Evolutionary conservation across 495 filamentous ascomycete species (phyloP).

Genomic region (Daldinia grandis): DNA sequence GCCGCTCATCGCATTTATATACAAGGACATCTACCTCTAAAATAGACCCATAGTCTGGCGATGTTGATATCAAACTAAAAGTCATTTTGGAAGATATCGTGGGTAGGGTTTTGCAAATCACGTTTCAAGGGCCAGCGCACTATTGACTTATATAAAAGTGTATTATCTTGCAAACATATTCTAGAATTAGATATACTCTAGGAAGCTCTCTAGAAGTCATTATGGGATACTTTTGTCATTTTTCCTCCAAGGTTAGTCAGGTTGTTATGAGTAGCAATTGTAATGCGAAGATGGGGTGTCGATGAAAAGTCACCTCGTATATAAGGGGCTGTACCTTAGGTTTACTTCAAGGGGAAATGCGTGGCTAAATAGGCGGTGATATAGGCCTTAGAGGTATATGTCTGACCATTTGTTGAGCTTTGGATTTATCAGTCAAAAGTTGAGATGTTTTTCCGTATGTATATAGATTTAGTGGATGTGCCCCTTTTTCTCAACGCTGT

Average conservation of each 20-base stretch:
- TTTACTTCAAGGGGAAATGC: too few species aligned
- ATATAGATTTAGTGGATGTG: too few species aligned
- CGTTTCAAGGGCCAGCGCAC: neutral
- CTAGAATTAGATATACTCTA: neutral
- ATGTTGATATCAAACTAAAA: too few species aligned
- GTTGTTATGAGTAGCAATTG: neutral
- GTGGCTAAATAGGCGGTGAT: too few species aligned
- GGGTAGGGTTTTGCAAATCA: neutral
- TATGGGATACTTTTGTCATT: neutral
- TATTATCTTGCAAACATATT: neutral
- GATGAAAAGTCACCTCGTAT: neutral
- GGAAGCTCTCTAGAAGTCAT: neutral
- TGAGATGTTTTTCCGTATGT: too few species aligned
- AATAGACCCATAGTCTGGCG: neutral
- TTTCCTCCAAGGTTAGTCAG: neutral
- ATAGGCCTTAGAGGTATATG: neutral
- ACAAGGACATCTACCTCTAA: neutral
- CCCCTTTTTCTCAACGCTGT: too few species aligned
- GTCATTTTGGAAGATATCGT: neutral
- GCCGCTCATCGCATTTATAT: neutral
- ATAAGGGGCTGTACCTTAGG: neutral
- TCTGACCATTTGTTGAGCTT: too few species aligned
- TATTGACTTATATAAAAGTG: neutral
- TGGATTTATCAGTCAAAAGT: too few species aligned
- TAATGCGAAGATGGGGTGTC: neutral